These are phyloP conservation scores for Houttuynia cordata DNA, from an alignment of 164 flowering plant genomes.

Conservation along the genomic window DNA sequence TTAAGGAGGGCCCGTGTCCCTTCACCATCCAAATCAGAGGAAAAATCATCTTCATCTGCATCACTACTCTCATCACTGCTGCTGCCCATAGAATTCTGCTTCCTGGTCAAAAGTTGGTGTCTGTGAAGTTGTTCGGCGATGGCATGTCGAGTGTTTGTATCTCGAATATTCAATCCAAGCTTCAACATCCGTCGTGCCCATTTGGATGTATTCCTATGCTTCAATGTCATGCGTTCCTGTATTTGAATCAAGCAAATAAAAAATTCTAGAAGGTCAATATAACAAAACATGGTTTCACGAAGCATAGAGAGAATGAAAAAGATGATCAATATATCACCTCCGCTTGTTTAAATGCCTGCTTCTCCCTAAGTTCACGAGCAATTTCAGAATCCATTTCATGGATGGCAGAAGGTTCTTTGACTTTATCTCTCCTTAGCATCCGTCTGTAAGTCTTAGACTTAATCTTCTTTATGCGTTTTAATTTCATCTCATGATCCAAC, in stretches of 20 bases:
- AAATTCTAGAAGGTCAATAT: too few species aligned
- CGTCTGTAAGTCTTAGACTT: conserved; percentile 82
- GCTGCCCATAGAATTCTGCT: conserved; percentile 60
- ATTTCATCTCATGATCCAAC: conserved; percentile 79
- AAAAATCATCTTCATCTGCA: conserved; percentile 40
- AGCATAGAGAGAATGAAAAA: neutral
- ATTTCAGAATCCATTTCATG: conserved; percentile 62
- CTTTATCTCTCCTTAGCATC: conserved; percentile 54
- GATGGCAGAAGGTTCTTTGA: conserved; percentile 31
- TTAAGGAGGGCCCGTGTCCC: conserved; percentile 31
- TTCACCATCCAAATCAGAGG: conserved; percentile 33
- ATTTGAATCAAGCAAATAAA: neutral
- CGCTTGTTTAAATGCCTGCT: conserved; percentile 75
- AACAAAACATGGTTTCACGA: neutral
- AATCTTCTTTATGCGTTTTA: conserved; percentile 69
- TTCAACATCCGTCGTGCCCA: conserved; percentile 71
- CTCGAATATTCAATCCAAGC: conserved; percentile 71
- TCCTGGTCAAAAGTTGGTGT: conserved; percentile 66
- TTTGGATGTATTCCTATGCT: conserved; percentile 63
- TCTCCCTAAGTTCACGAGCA: conserved; percentile 68
- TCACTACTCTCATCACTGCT: conserved; percentile 60
- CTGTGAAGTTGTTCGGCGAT: conserved; percentile 67
- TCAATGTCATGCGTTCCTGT: conserved; percentile 77
- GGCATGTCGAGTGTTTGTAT: conserved; percentile 87
- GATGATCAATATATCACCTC: conserved; percentile 32